Evolutionary conservation across 2,329 filamentous ascomycete genomes (phyloP).

Genomic region (Neodidymelliopsis sp.): DNA sequence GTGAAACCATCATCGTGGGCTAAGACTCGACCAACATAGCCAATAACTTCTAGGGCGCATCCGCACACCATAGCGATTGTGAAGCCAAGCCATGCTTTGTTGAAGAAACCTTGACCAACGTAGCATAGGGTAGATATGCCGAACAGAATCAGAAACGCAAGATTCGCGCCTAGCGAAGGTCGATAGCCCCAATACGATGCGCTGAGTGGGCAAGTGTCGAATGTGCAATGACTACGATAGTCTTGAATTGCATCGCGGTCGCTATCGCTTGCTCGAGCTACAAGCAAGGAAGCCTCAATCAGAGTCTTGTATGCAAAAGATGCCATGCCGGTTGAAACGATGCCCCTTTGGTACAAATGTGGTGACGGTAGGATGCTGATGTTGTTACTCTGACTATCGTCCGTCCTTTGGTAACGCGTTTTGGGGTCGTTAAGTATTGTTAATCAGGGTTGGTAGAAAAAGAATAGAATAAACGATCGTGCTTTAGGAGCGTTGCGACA

Average conservation of each 20-base stretch:
- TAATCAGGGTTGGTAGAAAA: too few relatives aligned
- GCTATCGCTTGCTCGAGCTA: conserved; percentile 9
- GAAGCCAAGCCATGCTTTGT: conserved; percentile 53
- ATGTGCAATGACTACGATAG: conserved; percentile 6
- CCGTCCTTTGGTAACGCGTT: too few relatives aligned
- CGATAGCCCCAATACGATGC: conserved; percentile 55
- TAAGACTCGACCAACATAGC: conserved; percentile 68
- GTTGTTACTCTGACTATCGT: too few relatives aligned
- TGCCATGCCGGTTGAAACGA: not conserved
- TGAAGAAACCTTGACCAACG: conserved; percentile 46
- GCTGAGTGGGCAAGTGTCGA: conserved; percentile 13
- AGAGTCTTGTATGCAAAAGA: conserved; percentile 4
- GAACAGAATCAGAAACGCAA: conserved; percentile 54
- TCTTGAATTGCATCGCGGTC: conserved; percentile 6
- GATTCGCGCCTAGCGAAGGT: conserved; percentile 53
- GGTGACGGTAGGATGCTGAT: too few relatives aligned
- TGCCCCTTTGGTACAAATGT: too few relatives aligned
- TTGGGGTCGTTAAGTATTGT: too few relatives aligned
- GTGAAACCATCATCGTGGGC: conserved; percentile 66
- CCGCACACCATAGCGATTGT: conserved; percentile 62
- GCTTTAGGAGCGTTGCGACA: not conserved
- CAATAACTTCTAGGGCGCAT: conserved; percentile 65
- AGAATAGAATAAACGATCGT: not conserved
- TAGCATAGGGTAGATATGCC: conserved; percentile 51
- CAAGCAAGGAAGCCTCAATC: conserved; percentile 3